Base-by-base conservation (phyloP, 352 stramenopile genomes). In the Phytophthora megakarya region DNA sequence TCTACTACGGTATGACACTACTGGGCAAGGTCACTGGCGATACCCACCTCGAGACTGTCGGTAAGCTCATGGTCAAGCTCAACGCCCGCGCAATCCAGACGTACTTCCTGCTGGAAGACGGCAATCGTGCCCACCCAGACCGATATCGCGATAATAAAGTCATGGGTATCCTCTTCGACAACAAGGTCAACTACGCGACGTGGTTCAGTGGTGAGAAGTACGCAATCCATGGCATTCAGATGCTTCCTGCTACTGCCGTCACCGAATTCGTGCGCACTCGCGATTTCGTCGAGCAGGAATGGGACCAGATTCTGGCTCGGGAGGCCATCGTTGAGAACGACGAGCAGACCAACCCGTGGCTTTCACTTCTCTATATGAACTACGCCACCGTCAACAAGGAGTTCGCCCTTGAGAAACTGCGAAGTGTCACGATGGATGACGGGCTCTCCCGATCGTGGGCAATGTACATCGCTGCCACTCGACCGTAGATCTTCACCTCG, bases 171-270 rank as follows among this genome's bases (percentile, higher is more conserved):
- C 78, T 90, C 19, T 82, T 84, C 52, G 82, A 91, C 57, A 91
- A 91, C 64, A 91, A 91, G 71, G 77, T 71, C 15, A 84, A 76
- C 65, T 92, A 92, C 55, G 70, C 80, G 16, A 89, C 80, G 19
- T 91, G 80, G 78, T 91, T 91, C 61, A 89, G 80, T 38, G 61
- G 75, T 2, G 78, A 90, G 59, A 86, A 86, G 57, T 77, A 89
- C 60, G 80, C 72, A 23, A 92, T 92, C 65, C 83, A 92, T 57
- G 83, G 83, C 45, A 92, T 92, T 56, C 83, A 92, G 56, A 92
- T 92, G 83, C 79, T 91, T 42, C 82, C 77, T 6, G 76, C 84
- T 22, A 85, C 78, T 28, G 80, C 82, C 5, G 72, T 88, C 53
- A 75, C 80, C 5, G 78, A 88, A 43, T 78, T 77, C 30, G 80